Evolutionary conservation across 1,284 basidiomycete genomes (phyloP), one percentile per base, ranked within the genome.

Genomic region (Ustilago shanxiensis): DNA sequence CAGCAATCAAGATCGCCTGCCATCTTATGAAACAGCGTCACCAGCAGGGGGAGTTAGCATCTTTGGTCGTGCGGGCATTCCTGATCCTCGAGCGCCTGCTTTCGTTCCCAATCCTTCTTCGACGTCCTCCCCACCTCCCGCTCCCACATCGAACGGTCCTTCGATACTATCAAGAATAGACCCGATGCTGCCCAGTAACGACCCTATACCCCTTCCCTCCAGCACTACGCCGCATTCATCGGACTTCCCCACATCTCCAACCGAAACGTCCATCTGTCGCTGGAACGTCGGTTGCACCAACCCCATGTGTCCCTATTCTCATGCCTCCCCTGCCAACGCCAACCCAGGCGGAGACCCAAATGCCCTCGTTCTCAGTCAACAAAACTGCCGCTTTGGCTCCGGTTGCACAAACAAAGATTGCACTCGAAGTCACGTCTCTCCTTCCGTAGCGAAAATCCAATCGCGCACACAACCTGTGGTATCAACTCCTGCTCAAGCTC

Each of bases 231-330:
- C 16, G n/a, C 22, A 55, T 22, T 47, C 20, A 50, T 60, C 66
- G 28, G 49, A 75, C 39, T 84, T 84, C 59, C 83, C 84, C 2
- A 66, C 59, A 1, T 45, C 41, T 9, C 84, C 84, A 0, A 55
- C 63, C 22, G 65, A 84, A 26, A 45, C 66, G 2, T 67, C 80
- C 9, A 62, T 83, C 22, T 86, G 84, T 53, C 77, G 82, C 4
- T 85, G 75, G 62, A 76, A 72, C 35, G 49, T 81, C 0, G 61
- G 62, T 10, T 86, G 84, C 69, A 86, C 84, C 22, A 82, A 83
- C 41, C 83, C 83, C 2, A 67, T 79, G 70, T 86, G 84, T 51
- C 31, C 45, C 6, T 86, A 82, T 72, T 76, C 74, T 28, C 84
- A 86, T 51, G 81, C 83, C 2, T 78, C 83, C 7, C 79, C 84